Percentiles rank a stretch among this genome's conserved stretches.
These are phyloP conservation scores for Gymnopilus dilepis DNA, from an alignment of 768 basidiomycete species.

Conservation along the genomic window DNA sequence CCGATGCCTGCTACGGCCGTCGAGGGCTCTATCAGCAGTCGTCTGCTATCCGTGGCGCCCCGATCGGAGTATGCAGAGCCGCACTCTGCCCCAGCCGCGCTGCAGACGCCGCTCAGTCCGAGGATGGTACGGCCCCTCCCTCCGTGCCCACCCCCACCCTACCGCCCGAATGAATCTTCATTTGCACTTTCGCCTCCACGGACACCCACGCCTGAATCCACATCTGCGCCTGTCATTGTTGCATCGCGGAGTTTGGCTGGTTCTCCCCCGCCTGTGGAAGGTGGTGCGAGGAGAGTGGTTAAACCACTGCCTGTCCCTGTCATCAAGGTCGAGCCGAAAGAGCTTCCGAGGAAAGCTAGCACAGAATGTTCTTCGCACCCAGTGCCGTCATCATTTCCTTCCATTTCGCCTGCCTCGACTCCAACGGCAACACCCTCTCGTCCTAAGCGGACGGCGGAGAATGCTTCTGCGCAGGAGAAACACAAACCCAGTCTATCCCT, in stretches of 20 bases:
- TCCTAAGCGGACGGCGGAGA: neutral
- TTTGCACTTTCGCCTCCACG: neutral
- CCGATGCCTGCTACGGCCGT: constrained; percentile 16
- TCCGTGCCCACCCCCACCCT: constrained; percentile 4
- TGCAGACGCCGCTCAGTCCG: neutral
- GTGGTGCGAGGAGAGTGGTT: neutral
- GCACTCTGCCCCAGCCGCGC: constrained; percentile 1
- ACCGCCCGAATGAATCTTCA: neutral
- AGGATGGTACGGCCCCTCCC: constrained; percentile 1
- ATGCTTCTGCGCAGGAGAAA: neutral
- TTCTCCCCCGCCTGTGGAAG: neutral
- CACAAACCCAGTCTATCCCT: neutral
- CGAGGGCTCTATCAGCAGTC: neutral
- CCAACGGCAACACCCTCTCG: too few relatives aligned
- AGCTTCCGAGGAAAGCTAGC: neutral
- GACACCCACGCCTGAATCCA: neutral
- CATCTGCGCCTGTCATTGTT: neutral
- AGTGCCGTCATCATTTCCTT: neutral
- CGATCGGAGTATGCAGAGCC: neutral
- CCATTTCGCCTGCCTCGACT: neutral
- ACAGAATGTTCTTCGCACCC: neutral
- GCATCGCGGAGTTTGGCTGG: neutral
- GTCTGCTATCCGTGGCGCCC: neutral
- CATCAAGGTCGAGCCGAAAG: neutral
- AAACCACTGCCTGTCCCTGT: constrained; percentile 13